Percentiles rank a stretch among this genome's conserved stretches.
These are phyloP conservation scores for Xylariaceae sp. DNA, from an alignment of 2,329 filamentous ascomycete genomes.

Conservation along the genomic window DNA sequence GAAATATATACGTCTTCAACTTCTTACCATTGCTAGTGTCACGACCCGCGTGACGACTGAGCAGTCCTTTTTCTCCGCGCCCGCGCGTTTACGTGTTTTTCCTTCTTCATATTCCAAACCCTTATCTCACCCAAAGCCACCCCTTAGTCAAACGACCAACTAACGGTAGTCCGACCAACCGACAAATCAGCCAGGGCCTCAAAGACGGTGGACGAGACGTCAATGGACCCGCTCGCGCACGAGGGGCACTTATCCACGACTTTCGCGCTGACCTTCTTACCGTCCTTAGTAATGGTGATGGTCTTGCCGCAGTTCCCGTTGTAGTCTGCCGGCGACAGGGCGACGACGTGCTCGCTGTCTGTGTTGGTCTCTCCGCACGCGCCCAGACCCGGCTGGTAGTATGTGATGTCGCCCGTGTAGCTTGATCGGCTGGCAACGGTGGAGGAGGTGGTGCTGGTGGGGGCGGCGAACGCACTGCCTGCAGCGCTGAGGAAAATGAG, in stretches of 20 bases:
- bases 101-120: background rate
- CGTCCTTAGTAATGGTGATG: conserved; percentile 35
- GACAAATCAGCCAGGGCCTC: conserved; percentile 30
- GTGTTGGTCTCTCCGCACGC: conserved; percentile 35
- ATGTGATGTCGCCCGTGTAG: conserved; percentile 36
- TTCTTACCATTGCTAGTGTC: background rate
- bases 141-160: conserved; percentile 30
- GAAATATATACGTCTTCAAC: too few relatives aligned
- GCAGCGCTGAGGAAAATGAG: conserved; percentile 27
- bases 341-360: conserved; percentile 35
- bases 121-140: background rate
- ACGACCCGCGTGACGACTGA: conserved; percentile 10
- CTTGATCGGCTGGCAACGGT: background rate
- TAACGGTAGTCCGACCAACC: conserved; percentile 34
- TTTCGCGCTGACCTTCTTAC: conserved; percentile 33
- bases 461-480: conserved; percentile 24
- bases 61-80: background rate
- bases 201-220: conserved; percentile 42
- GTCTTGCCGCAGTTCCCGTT: conserved; percentile 38
- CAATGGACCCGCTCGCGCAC: conserved; percentile 37
- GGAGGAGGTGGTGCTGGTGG: background rate
- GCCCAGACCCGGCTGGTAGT: conserved; percentile 39
- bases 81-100: conserved; percentile 10
- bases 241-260: conserved; percentile 42
- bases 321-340: conserved; percentile 36